Evolutionary conservation across 176 grass and related monocot genomes (phyloP), one percentile per base, ranked within the genome.

Genomic region (Oryza officinalis): DNA sequence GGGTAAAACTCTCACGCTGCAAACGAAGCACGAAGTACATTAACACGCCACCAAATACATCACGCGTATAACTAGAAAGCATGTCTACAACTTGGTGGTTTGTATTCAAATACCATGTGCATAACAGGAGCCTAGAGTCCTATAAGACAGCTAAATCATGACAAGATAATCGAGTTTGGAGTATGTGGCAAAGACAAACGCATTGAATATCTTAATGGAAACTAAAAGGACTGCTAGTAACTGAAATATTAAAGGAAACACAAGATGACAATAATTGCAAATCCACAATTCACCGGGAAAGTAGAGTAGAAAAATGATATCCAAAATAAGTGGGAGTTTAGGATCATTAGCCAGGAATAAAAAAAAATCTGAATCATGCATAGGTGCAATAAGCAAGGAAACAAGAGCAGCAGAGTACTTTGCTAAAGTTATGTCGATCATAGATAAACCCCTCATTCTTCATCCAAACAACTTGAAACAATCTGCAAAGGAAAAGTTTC

Each of bases 391-490:
- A 76, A 71, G 32, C 69, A 50, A 3, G 75, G 59, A 83, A 66
- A 67, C 38, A n/a, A 12, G 85, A 38, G 12, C 14, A 69, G 69
- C 13, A 57, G 80, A 79, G 88, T 88, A 97, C 95, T 70, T 95
- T 89, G 79, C 76, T 91, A 43, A 98, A 93, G 78, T 98, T 91
- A 79, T 92, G 32, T 14, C 80, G 90, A 52, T 98, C 87, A 33
- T 98, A 98, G 72, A 88, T 90, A 76, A 91, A 93, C 25, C 93
- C 96, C 44, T 81, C 64, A 10, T 83, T 93, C 84, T 87, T 91
- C 87, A 90, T 80, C 96, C 96, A 98, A 73, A 89, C 89, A 49
- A 98, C 87, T 90, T 98, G 96, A 86, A 91, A 95, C 83, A 98
- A 93, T 85, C 96, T 98, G 76, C 43, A 79, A 54, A 76, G 35